Percentiles rank a stretch among this genome's conserved stretches.
These are phyloP conservation scores for Solanum chmielewskii DNA, from an alignment of 257 asterid genomes.

Conservation along the genomic window DNA sequence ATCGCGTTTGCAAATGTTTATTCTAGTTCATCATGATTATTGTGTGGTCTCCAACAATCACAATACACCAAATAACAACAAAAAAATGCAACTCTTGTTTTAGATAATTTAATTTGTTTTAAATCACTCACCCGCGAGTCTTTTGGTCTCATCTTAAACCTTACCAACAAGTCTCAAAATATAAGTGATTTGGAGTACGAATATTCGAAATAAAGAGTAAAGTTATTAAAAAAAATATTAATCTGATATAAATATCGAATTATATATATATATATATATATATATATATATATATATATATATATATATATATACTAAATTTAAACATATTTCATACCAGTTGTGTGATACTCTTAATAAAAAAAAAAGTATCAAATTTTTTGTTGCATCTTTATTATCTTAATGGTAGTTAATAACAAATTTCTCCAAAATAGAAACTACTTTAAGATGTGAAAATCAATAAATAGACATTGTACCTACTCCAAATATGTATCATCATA, in stretches of 20 bases:
- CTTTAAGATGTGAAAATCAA: not conserved
- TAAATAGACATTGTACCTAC: not conserved
- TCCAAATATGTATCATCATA: not conserved
- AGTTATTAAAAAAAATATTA: not conserved
- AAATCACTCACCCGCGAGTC: not conserved
- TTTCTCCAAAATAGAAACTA: not conserved
- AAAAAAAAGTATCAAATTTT: not conserved
- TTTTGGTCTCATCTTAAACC: not conserved
- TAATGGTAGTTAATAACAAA: not conserved
- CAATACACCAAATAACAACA: not conserved
- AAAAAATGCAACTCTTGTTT: not conserved
- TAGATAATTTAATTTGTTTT: not conserved
- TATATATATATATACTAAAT: not conserved
- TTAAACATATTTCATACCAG: not conserved
- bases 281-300: not conserved
- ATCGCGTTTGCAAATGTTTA: not conserved
- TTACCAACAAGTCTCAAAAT: not conserved
- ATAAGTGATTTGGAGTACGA: not conserved
- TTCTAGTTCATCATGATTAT: not conserved
- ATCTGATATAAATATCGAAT: not conserved
- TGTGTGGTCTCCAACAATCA: not conserved
- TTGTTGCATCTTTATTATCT: not conserved
- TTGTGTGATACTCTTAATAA: fast-evolving
- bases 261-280: not conserved
- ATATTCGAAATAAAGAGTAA: not conserved